Evolutionary conservation across 176 grass and related monocot species (phyloP).

Genomic region (Oryza coarctata): DNA sequence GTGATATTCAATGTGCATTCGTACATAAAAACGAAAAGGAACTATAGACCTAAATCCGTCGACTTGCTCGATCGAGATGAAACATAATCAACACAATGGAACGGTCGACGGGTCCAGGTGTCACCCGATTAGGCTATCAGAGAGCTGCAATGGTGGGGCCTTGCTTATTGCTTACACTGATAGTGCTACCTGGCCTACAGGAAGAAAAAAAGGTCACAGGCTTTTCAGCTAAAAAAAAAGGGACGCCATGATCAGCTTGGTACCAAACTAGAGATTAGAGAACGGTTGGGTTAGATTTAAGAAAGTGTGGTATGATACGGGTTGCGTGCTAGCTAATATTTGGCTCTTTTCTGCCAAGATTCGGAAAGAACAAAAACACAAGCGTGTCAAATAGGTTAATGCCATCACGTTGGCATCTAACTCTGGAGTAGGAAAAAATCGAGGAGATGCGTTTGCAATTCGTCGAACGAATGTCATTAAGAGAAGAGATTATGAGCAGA

Average conservation of each 20-base stretch:
- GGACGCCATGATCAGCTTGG: conserved; percentile 5
- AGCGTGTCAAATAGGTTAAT: neutral
- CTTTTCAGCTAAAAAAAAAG: conserved; percentile 16
- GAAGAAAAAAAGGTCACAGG: conserved; percentile 6
- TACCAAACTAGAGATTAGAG: neutral
- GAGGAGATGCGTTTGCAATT: neutral
- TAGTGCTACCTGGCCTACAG: neutral
- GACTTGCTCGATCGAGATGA: neutral
- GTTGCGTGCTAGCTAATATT: neutral
- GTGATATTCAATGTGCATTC: neutral
- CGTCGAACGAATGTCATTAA: neutral
- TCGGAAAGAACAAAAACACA: neutral
- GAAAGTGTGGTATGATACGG: neutral
- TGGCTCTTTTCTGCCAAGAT: neutral
- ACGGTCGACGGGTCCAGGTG: conserved; percentile 8
- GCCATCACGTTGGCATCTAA: neutral
- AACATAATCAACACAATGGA: conserved; percentile 18
- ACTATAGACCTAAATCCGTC: neutral
- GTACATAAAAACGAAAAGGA: neutral
- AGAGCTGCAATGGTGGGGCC: conserved; percentile 29
- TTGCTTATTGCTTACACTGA: neutral
- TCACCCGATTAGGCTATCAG: neutral
- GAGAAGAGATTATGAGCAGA: neutral
- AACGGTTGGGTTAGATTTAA: neutral
- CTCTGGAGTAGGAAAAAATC: neutral